A percentile compares a stretch with the other conserved stretches of the same genome.
These are phyloP conservation scores for Hypoxylon crocopeplum DNA, from an alignment of 495 filamentous ascomycete genomes.

Conservation along the genomic window DNA sequence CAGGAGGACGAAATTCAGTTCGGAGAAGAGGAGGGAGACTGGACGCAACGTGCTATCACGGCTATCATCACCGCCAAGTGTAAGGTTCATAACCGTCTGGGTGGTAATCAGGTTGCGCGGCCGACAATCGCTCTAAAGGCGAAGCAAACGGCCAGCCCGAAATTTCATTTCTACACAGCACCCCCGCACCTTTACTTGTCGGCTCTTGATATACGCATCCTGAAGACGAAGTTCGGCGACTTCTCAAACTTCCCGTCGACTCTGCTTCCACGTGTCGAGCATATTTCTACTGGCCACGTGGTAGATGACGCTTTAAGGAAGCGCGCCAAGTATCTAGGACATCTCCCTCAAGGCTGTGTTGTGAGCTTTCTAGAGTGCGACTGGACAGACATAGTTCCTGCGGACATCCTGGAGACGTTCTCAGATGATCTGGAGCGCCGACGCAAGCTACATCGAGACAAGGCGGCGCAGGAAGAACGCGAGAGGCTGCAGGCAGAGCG, in stretches of 20 bases:
- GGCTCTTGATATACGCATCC: constrained; percentile 91
- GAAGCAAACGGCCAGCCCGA: constrained; percentile 44
- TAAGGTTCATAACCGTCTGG: constrained; percentile 56
- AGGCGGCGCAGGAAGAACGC: constrained; percentile 87
- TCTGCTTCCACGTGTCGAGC: constrained; percentile 88
- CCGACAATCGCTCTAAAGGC: constrained; percentile 17
- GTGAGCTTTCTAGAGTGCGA: constrained; percentile 95
- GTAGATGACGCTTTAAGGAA: constrained; percentile 89
- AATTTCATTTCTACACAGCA: constrained; percentile 90
- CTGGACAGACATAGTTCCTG: constrained; percentile 87
- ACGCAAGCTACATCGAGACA: constrained; percentile 81
- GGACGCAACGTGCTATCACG: constrained; percentile 82
- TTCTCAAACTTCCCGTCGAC: constrained; percentile 87
- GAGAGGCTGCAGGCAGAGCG: constrained; percentile 87
- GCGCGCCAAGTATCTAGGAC: constrained; percentile 86
- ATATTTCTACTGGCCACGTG: constrained; percentile 87
- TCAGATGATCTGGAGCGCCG: constrained; percentile 77
- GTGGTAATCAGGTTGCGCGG: neutral
- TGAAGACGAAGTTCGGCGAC: constrained; percentile 86
- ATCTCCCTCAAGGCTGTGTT: constrained; percentile 91
- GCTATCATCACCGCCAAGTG: constrained; percentile 74
- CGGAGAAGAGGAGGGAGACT: constrained; percentile 85
- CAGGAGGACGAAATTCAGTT: constrained; percentile 91
- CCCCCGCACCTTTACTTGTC: constrained; percentile 92
- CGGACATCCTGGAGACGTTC: constrained; percentile 78